phyloP scores from a whole-genome alignment of 495 filamentous ascomycete species.

The Aspergillus biplanus region DNA sequence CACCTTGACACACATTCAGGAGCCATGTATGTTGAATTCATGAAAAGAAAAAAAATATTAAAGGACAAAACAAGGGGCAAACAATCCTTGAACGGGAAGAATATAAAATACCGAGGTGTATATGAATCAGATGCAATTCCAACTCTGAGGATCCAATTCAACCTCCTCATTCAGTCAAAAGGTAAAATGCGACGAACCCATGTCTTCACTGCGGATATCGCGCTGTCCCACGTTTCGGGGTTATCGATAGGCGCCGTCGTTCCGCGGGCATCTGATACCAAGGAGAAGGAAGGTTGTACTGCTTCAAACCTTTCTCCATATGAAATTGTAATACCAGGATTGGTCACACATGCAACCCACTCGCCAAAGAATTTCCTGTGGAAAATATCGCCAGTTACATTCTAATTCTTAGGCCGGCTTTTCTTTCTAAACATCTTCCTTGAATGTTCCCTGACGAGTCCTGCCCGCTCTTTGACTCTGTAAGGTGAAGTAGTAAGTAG shows the following conservation, averaged over 20 bases:
- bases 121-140: background rate
- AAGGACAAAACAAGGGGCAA: background rate
- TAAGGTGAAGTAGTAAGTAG: too few species aligned
- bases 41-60: too few species aligned
- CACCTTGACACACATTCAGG: background rate
- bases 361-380: background rate
- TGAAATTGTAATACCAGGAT: slow-evolving; percentile 14
- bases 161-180: background rate
- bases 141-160: background rate
- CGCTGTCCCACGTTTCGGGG: slow-evolving; percentile 24
- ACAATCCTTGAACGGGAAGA: background rate
- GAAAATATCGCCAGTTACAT: background rate
- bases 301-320: background rate
- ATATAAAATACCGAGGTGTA: background rate
- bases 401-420: too few species aligned
- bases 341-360: slow-evolving; percentile 14
- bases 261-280: slow-evolving; percentile 14
- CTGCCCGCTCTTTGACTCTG: too few species aligned
- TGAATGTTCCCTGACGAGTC: too few species aligned
- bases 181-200: slow-evolving; percentile 1
- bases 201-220: slow-evolving; percentile 21
- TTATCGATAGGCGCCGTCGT: slow-evolving; percentile 23
- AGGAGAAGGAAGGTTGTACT: background rate
- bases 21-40: too few species aligned
- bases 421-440: too few species aligned